Evolutionary conservation across 2,329 filamentous ascomycete species (phyloP), one percentile per base, ranked within the genome.

Genomic region (Fusarium sarcochroum): DNA sequence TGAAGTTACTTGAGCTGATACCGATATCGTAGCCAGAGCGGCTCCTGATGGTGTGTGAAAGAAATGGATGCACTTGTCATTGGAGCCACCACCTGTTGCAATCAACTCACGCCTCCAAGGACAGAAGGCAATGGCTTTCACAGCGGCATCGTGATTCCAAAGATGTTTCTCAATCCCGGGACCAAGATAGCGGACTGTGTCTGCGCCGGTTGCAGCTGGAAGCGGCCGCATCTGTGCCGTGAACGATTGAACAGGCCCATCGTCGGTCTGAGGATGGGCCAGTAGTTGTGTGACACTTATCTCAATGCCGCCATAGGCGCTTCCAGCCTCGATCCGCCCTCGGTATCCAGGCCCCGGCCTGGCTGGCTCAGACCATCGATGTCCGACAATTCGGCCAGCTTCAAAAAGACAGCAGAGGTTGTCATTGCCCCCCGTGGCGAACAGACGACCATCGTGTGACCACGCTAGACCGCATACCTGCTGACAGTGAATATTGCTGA

Each of bases 91-190:
- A 5, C 96, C 94, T 2, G 95, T 97, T 15, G 96, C 96, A 38
- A 99, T 80, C 6, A 99, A 85, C 5, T 91, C 92, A 23, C 92
- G 88, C 58, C 95, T 92, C 95, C 94, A 99, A 1, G 96, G 95
- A 67, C 95, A 97, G 79, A 98, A 98, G 3, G 96, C 94, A 71
- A 98, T 96, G 32, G 96, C 96, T 79, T 99, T 99, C 70, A 98
- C 92, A 4, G 96, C 96, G 1, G 95, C 95, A 25, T 89, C 89
- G 77, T 99, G 93, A 13, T 84, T 79, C 87, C 93, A 96, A 32
- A 86, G 86, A 77, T 97, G 89, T 72, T 87, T 90, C 73, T 92
- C 89, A 30, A 84, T 81, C 8, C 88, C 88, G 7, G 80, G 74
- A 3, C 81, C 81, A 25, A 93, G 79, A 23, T 83, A 80, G 18